A percentile compares a stretch with the other conserved stretches of the same genome.
Evolutionary conservation across 2,329 filamentous ascomycete species (phyloP).

Genomic region (Calycina herbarum): DNA sequence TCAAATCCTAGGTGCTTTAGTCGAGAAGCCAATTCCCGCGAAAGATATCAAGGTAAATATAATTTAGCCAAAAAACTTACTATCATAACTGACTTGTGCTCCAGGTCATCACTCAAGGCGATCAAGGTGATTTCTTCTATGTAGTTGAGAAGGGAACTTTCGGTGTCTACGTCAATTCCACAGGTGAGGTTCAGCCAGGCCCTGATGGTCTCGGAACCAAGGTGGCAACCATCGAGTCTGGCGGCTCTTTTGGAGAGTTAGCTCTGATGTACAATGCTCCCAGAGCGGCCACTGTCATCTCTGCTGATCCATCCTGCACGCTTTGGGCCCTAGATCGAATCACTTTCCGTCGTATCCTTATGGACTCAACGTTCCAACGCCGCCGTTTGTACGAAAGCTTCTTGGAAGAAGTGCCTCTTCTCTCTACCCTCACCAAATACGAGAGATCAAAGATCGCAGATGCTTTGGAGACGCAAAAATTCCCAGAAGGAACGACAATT

Average conservation of each 20-base stretch:
- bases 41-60: constrained; percentile 69
- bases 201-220: constrained; percentile 78
- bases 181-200: constrained; percentile 76
- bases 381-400: constrained; percentile 97
- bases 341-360: constrained; percentile 95
- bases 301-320: constrained; percentile 72
- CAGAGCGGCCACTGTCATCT: constrained; percentile 89
- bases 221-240: constrained; percentile 79
- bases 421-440: constrained; percentile 81
- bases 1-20: constrained; percentile 84
- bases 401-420: constrained; percentile 86
- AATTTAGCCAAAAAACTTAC: background rate
- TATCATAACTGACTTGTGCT: background rate
- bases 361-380: constrained; percentile 96
- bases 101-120: constrained; percentile 92
- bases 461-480: constrained; percentile 89
- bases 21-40: constrained; percentile 93
- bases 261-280: constrained; percentile 99
- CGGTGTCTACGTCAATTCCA: constrained; percentile 83
- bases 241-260: constrained; percentile 93
- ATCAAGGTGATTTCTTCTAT: constrained; percentile 97
- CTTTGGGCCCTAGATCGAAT: constrained; percentile 94
- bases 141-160: constrained; percentile 90
- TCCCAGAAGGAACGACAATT: constrained; percentile 74
- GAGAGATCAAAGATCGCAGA: constrained; percentile 98